Base-by-base conservation (phyloP, 2,329 filamentous ascomycete genomes). In the Fusarium citri region DNA sequence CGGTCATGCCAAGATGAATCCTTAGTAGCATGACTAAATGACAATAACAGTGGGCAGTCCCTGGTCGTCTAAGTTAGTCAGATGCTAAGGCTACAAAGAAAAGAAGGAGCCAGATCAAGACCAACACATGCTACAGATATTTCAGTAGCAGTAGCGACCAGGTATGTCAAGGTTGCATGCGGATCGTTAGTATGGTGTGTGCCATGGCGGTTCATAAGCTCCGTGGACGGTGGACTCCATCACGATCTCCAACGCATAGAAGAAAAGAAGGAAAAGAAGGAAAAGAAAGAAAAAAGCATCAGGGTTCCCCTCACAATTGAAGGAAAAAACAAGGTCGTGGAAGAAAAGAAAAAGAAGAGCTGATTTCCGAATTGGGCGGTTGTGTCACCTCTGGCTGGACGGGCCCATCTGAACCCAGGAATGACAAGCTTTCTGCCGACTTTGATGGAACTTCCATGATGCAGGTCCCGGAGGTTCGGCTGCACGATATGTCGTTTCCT, bases 401-500 rank as follows among this genome's bases (percentile, higher is more conserved):
- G 56, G 48, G 54, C 28, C 31, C 46, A 28, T 37, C 22, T 41
- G 53, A 59, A 64, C 55, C 34, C 59, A 40, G 55, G 43, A 56
- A 61, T 51, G 71, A 74, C 65, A 74, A 74, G 72, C 72, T 74
- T 74, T 74, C 64, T 70, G 58, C 57, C 51, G 57, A 46, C 66
- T 67, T 55, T 66, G 50, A 51, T 68, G 65, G 59, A 54, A 69
- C 62, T 53, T 54, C 58, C 47, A 53, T 56, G 58, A 75, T 65
- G 73, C 73, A 75, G 73, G 73, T 75, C 73, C 71, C 69, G 45
- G 59, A 59, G 54, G 41, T 54, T 63, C 64, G 76, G 75, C 74
- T 76, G 77, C 77, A 79, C 64, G 71, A 67, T 68, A 63, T 79
- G 77, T 77, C 64, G 63, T 76, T 70, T 72, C 55, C 46, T 78